Evolutionary conservation across 495 filamentous ascomycete genomes (phyloP).

Genomic region (Trichocladium uniseriatum): DNA sequence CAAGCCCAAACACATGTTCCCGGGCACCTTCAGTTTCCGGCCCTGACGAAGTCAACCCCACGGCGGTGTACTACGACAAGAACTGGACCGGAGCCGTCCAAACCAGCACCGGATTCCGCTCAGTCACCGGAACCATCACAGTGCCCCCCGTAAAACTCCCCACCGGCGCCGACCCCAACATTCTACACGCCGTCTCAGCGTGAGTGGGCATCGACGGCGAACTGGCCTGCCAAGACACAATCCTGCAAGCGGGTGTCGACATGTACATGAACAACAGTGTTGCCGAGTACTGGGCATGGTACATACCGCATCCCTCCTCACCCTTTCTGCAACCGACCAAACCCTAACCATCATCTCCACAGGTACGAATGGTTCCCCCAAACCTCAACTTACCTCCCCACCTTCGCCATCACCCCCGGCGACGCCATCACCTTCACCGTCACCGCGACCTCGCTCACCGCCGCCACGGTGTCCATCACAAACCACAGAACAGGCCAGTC

Average conservation of each 20-base stretch:
- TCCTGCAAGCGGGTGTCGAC: slow-evolving; percentile 5
- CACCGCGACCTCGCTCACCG: neutral
- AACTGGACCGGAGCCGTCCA: slow-evolving; percentile 17
- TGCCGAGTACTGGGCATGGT: slow-evolving; percentile 5
- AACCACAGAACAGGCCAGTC: slow-evolving; percentile 1
- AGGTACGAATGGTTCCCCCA: slow-evolving; percentile 8
- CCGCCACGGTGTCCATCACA: neutral
- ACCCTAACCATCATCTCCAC: neutral
- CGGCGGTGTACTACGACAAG: slow-evolving; percentile 42
- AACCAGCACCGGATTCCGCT: slow-evolving; percentile 33
- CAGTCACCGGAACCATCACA: slow-evolving; percentile 2
- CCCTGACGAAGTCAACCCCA: slow-evolving; percentile 35
- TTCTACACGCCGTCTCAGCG: slow-evolving; percentile 12
- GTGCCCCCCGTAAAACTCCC: slow-evolving; percentile 10
- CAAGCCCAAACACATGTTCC: slow-evolving; percentile 1
- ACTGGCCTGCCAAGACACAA: neutral
- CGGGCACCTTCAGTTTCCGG: slow-evolving; percentile 46
- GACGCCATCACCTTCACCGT: neutral
- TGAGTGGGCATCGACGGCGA: slow-evolving; percentile 13
- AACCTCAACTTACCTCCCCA: neutral
- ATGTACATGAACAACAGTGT: slow-evolving; percentile 2
- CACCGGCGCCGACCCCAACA: neutral
- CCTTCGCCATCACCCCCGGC: neutral
- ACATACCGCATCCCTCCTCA: too few species aligned
- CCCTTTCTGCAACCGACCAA: neutral